Base-by-base conservation (phyloP, 73 alveolate genomes). In the Paramecium bursaria region DNA sequence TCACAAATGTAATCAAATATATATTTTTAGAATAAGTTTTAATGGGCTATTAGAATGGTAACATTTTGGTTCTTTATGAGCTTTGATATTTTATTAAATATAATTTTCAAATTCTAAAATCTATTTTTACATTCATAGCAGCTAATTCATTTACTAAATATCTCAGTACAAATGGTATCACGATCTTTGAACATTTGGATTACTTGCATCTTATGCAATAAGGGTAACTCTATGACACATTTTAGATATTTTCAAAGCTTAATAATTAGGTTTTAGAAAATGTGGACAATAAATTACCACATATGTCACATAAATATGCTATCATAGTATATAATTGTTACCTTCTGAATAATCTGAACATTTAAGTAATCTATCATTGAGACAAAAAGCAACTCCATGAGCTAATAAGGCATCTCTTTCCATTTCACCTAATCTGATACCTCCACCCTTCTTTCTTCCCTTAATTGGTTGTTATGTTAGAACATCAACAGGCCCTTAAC, bases 351-450 rank as follows among this genome's bases (percentile, higher is more conserved):
- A 96, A 90, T 98, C 99, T 46, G 98, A 91, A 73, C 99, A 91
- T 86, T 93, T 95, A 61, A 98, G 74, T 21, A 98, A 94, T 44
- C 99, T 94, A 86, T 98, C 99, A 90, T 96, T 95, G 30, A 98
- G 93, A 47, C 96, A 82, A 92, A 89, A 98, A 9, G 99, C 91
- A 48, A 96, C 95, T 15, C 99, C 99, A 86, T 98, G 99, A 6
- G 99, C 99, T 55, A 98, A 88, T 27, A 98, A 74, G 27, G 99
- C 94, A 93, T 98, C 99, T 74, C 99, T 92, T 86, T 98, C 99
- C 99, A 98, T 98, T 90, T 98, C 99, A 10, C 99, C 99, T 54
- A 96, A 88, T 93, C 99, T 90, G 73, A 96, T 97, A 39, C 99
- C 99, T 14, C 99, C 99, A 51, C 95, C 95, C 92, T 91, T 90